These are phyloP conservation scores for Metarhizium rileyi DNA, from an alignment of 2,329 filamentous ascomycete genomes.

Conservation along the genomic window DNA sequence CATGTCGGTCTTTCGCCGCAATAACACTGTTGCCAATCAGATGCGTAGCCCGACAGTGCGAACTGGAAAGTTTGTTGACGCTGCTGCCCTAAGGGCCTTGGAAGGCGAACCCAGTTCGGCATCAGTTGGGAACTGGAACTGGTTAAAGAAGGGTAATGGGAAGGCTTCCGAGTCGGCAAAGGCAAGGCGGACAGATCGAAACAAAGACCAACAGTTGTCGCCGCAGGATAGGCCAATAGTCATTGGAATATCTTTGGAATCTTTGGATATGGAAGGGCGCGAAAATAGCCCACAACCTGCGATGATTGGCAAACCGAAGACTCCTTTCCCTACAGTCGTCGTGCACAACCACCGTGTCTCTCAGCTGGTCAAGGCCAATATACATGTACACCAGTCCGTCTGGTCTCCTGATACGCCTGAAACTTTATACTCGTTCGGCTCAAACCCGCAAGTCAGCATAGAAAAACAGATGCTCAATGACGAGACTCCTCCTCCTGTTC, in stretches of 20 bases:
- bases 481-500: slow-evolving; percentile 52
- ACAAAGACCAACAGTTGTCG: slow-evolving; percentile 42
- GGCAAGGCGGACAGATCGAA: slow-evolving; percentile 17
- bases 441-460: slow-evolving; percentile 40
- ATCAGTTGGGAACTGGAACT: slow-evolving; percentile 48
- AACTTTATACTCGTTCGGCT: slow-evolving; percentile 30
- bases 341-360: not conserved
- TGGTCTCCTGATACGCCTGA: slow-evolving; percentile 56
- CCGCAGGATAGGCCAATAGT: slow-evolving; percentile 62
- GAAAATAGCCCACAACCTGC: slow-evolving; percentile 41
- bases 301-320: slow-evolving; percentile 26
- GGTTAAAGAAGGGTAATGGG: slow-evolving; percentile 36
- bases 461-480: slow-evolving; percentile 19
- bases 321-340: not conserved
- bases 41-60: slow-evolving; percentile 20
- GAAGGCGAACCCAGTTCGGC: slow-evolving; percentile 45
- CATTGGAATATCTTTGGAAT: slow-evolving; percentile 59
- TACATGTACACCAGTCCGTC: slow-evolving; percentile 29
- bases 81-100: slow-evolving; percentile 48
- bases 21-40: slow-evolving; percentile 26
- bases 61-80: slow-evolving; percentile 43
- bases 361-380: not conserved
- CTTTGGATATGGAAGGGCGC: slow-evolving; percentile 21
- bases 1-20: slow-evolving; percentile 44
- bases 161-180: slow-evolving; percentile 18